Conservation (phyloP, 129 eudicot species). For the Artemisia annua region DNA sequence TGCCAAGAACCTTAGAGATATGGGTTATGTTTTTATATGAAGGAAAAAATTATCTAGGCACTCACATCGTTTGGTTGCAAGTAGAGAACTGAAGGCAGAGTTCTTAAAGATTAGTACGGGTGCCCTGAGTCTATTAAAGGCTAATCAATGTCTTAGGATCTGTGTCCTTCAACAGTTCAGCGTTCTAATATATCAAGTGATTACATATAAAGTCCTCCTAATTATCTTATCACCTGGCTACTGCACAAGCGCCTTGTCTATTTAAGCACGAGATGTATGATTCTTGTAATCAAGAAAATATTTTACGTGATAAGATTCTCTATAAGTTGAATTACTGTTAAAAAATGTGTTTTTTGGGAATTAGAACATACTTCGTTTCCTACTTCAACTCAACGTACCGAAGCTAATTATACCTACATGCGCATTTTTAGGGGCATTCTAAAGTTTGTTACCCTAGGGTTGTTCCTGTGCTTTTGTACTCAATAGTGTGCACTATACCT, state of each 20-base stretch:
- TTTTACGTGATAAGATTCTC: background rate
- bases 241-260: background rate
- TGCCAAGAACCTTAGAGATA: too few species aligned
- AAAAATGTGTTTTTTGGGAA: background rate
- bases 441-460: background rate
- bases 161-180: background rate
- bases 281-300: background rate
- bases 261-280: background rate
- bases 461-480: background rate
- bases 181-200: background rate
- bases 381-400: background rate
- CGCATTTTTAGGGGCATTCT: background rate
- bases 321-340: background rate
- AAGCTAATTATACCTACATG: background rate
- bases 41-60: too few species aligned
- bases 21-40: too few species aligned
- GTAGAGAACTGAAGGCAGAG: too few species aligned
- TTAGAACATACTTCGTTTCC: background rate
- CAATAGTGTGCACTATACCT: background rate
- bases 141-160: too few species aligned
- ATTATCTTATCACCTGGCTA: background rate
- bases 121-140: too few species aligned
- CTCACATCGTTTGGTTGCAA: too few species aligned
- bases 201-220: background rate
- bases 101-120: too few species aligned